Percentiles rank a stretch among this genome's conserved stretches.
Evolutionary conservation across 768 basidiomycete species (phyloP).

Genomic region (Galerina marginata): DNA sequence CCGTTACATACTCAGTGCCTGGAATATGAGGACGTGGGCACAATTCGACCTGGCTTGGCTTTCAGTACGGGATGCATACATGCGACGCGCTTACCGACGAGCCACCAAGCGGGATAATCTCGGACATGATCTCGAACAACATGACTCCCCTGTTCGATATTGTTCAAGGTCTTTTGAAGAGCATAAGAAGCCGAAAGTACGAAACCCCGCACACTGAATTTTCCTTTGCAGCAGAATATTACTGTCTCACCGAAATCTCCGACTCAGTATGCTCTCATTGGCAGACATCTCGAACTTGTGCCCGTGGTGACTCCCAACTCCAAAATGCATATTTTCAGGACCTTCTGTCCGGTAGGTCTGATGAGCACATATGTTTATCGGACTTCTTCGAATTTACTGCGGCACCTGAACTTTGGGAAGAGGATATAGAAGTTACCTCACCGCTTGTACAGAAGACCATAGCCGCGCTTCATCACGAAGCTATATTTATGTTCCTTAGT

Average conservation of each 20-base stretch:
- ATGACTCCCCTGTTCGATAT: slow-evolving; percentile 15
- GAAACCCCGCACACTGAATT: background rate
- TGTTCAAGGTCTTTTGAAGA: slow-evolving; percentile 8
- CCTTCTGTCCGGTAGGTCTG: background rate
- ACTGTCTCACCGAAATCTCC: background rate
- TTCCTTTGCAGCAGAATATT: slow-evolving; percentile 13
- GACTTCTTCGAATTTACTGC: slow-evolving; percentile 1
- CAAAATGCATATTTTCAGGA: slow-evolving; percentile 3
- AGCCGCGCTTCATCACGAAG: slow-evolving; percentile 3
- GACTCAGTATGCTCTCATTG: background rate
- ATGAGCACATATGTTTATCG: background rate
- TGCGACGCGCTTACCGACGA: slow-evolving; percentile 1
- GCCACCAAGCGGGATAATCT: slow-evolving; percentile 4
- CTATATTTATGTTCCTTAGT: slow-evolving; percentile 1
- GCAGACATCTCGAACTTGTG: too few species aligned
- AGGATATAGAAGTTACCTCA: too few species aligned
- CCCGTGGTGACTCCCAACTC: too few species aligned
- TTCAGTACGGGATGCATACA: slow-evolving; percentile 12
- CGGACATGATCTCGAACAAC: slow-evolving; percentile 10
- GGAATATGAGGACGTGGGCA: slow-evolving; percentile 13
- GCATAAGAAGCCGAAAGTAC: slow-evolving; percentile 13
- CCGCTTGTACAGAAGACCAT: background rate
- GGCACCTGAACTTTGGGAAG: background rate
- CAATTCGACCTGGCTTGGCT: slow-evolving; percentile 17
- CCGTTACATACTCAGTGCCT: background rate